These are phyloP conservation scores for Dissoconium aciculare DNA, from an alignment of 2,329 filamentous ascomycete genomes.

Conservation along the genomic window DNA sequence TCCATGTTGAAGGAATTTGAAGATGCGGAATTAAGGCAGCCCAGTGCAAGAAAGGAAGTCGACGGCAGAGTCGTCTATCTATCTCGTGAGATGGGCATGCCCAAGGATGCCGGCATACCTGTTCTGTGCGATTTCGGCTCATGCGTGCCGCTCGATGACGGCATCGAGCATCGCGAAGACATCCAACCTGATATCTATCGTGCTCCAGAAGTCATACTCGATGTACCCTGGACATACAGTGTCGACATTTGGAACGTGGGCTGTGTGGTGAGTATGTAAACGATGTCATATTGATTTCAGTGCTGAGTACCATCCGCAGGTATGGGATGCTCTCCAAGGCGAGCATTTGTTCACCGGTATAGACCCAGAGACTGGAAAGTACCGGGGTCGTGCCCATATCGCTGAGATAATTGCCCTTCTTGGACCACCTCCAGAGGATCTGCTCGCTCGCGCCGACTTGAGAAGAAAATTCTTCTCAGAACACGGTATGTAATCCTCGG, in stretches of 20 bases:
- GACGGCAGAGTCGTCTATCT: constrained; percentile 20
- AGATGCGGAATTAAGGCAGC: constrained; percentile 20
- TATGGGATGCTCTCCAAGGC: constrained; percentile 27
- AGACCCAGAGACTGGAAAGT: constrained; percentile 14
- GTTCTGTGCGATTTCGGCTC: constrained; percentile 26
- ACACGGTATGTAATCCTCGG: constrained; percentile 1
- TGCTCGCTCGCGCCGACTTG: constrained; percentile 5
- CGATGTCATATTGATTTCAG: neutral
- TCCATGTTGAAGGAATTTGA: constrained; percentile 22
- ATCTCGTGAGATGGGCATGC: constrained; percentile 22
- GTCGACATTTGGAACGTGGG: constrained; percentile 28
- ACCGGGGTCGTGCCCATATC: constrained; percentile 16
- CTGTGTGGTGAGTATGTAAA: constrained; percentile 19
- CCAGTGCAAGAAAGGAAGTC: constrained; percentile 21
- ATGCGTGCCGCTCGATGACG: constrained; percentile 15
- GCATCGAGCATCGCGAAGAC: constrained; percentile 19
- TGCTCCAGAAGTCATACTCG: constrained; percentile 24
- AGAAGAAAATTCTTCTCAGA: constrained; percentile 3
- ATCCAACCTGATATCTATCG: constrained; percentile 24
- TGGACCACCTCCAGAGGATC: constrained; percentile 10
- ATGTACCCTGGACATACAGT: constrained; percentile 22
- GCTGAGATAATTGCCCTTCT: constrained; percentile 15
- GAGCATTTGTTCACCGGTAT: constrained; percentile 20
- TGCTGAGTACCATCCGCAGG: constrained; percentile 10
- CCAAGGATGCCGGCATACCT: constrained; percentile 21